Percentiles rank a stretch among this genome's conserved stretches.
Conservation (phyloP, 2,329 filamentous ascomycete species). For the Aspergillus brunneoviolaceus region DNA sequence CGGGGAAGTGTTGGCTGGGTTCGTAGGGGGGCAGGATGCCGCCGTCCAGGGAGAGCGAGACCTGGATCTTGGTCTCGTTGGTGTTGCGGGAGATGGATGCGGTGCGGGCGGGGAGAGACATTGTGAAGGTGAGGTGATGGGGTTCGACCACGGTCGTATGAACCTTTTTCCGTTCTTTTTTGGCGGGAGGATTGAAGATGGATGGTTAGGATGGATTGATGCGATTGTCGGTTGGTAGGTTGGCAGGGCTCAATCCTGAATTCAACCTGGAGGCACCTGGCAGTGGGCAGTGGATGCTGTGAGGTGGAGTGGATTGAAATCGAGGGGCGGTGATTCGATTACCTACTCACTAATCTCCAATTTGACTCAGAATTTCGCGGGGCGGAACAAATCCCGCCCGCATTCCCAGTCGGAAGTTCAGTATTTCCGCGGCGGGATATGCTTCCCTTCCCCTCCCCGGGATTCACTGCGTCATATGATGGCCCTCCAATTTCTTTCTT, state of each 20-base stretch:
- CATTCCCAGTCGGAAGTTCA: neutral
- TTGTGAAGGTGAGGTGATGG: conserved; percentile 10
- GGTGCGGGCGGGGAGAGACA: conserved; percentile 61
- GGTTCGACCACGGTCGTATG: neutral
- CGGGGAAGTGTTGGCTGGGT: conserved; percentile 56
- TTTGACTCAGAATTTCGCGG: neutral
- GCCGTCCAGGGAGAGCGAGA: conserved; percentile 91
- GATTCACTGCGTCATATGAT: neutral
- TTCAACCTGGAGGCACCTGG: too few species aligned
- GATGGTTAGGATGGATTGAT: neutral
- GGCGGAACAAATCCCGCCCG: neutral
- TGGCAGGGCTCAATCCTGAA: neutral
- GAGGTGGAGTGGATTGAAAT: neutral
- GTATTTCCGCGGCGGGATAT: neutral
- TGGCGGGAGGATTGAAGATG: too few species aligned
- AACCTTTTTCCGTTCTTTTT: neutral
- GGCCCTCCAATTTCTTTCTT: neutral
- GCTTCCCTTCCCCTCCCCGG: neutral
- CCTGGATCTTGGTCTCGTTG: conserved; percentile 96
- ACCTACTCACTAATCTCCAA: too few species aligned
- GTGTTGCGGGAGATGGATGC: conserved; percentile 82
- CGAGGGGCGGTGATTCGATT: neutral
- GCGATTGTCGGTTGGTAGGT: neutral
- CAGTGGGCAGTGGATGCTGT: neutral
- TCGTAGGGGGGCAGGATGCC: conserved; percentile 57